phyloP scores from a whole-genome alignment of 2,329 filamentous ascomycete genomes.

The Talaromyces sp. region DNA sequence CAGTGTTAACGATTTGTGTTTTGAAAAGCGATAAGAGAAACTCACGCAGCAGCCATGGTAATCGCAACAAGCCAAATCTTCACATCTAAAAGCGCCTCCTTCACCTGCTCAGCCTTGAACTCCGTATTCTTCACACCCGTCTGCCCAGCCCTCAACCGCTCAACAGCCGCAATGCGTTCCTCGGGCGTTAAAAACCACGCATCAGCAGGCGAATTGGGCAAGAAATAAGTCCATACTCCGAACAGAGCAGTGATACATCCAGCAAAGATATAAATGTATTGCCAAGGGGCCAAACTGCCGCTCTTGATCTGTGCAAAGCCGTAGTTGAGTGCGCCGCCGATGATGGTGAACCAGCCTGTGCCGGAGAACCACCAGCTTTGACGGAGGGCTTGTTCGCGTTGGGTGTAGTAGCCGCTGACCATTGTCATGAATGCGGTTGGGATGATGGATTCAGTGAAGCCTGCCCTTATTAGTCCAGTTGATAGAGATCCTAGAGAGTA shows the following conservation, averaged over 20 bases:
- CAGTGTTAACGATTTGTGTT: background rate
- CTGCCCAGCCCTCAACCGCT: slow-evolving; percentile 60
- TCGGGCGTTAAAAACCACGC: slow-evolving; percentile 66
- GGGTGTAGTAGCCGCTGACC: slow-evolving; percentile 62
- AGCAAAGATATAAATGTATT: slow-evolving; percentile 68
- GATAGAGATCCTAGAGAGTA: too few species aligned
- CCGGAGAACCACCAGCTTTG: slow-evolving; percentile 67
- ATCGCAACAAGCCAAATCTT: slow-evolving; percentile 63
- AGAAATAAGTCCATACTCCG: slow-evolving; percentile 61
- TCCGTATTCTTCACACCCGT: slow-evolving; percentile 61
- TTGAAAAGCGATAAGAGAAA: slow-evolving; percentile 9
- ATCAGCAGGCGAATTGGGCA: slow-evolving; percentile 63
- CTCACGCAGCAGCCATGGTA: slow-evolving; percentile 64
- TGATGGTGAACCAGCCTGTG: slow-evolving; percentile 57
- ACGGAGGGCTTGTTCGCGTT: slow-evolving; percentile 61
- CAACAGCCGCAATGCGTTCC: slow-evolving; percentile 63
- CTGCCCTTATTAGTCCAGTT: slow-evolving; percentile 19
- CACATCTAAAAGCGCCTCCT: slow-evolving; percentile 56
- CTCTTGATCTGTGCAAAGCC: slow-evolving; percentile 62
- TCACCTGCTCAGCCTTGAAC: slow-evolving; percentile 59
- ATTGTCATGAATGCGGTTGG: slow-evolving; percentile 66
- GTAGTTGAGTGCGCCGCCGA: slow-evolving; percentile 64
- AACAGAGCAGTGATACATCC: slow-evolving; percentile 63
- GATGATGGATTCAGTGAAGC: slow-evolving; percentile 61
- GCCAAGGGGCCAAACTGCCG: slow-evolving; percentile 59